phyloP scores from a whole-genome alignment of 2,329 filamentous ascomycete genomes.

The Fusarium hostae region DNA sequence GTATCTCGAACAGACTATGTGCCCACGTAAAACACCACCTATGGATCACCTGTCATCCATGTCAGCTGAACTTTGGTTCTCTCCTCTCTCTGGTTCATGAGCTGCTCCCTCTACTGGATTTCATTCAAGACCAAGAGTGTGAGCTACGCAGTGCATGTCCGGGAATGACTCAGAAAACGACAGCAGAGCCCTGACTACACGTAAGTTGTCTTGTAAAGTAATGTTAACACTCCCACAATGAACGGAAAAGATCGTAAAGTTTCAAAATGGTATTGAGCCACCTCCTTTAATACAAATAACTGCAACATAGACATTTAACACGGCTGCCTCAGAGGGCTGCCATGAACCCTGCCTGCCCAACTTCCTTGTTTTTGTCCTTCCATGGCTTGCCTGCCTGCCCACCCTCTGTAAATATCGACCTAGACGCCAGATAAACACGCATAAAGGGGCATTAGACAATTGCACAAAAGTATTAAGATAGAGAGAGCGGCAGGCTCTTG shows the following conservation, averaged over 20 bases:
- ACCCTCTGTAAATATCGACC: constrained; percentile 44
- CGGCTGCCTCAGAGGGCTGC: constrained; percentile 37
- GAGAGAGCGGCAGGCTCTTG: constrained; percentile 37
- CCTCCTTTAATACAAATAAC: constrained; percentile 34
- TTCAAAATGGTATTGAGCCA: constrained; percentile 31
- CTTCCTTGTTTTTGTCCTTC: constrained; percentile 39
- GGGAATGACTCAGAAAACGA: background rate
- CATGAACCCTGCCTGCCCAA: constrained; percentile 36
- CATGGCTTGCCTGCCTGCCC: constrained; percentile 38
- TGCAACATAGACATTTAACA: constrained; percentile 28
- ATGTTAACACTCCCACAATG: background rate
- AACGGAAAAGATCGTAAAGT: background rate
- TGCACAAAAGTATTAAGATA: constrained; percentile 44
- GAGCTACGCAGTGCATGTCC: background rate
- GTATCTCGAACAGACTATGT: background rate
- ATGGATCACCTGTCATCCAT: background rate
- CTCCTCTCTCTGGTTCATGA: background rate
- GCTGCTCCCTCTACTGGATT: background rate
- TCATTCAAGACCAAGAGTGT: background rate
- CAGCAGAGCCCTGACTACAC: background rate
- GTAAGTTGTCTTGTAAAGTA: background rate
- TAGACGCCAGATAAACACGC: constrained; percentile 47
- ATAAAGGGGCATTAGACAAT: constrained; percentile 45
- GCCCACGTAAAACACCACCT: background rate
- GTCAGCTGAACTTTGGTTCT: background rate